These are phyloP conservation scores for Macrophomina phaseolina DNA, from an alignment of 2,329 filamentous ascomycete genomes.

Conservation along the genomic window DNA sequence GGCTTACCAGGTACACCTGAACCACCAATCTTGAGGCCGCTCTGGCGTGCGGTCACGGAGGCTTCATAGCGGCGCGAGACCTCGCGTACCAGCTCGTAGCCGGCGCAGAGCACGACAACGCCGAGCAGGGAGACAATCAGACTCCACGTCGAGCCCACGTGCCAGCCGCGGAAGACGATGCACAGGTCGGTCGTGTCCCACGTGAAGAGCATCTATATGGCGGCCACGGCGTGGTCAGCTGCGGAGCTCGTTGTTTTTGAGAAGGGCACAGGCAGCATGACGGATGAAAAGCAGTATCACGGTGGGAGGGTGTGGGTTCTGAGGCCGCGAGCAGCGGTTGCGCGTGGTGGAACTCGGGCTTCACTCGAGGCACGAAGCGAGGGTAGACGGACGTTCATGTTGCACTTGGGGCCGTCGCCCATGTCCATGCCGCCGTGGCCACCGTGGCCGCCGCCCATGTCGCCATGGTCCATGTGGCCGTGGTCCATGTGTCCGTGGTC, in stretches of 20 bases:
- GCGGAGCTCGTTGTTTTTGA: not conserved
- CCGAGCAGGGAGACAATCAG: conserved; percentile 83
- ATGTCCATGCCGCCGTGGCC: conserved; percentile 33
- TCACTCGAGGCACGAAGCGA: not conserved
- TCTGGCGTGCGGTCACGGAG: conserved; percentile 35
- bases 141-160: conserved; percentile 73
- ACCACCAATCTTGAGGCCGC: conserved; percentile 15
- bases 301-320: not conserved
- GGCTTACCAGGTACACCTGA: conserved; percentile 19
- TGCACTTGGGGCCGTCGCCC: conserved; percentile 68
- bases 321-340: not conserved
- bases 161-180: conserved; percentile 94
- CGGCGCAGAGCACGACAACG: conserved; percentile 83
- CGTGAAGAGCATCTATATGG: conserved; percentile 89
- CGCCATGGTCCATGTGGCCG: conserved; percentile 58
- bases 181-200: conserved; percentile 94
- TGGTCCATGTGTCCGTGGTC: conserved; percentile 34
- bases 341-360: not conserved
- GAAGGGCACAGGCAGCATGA: not conserved
- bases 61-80: conserved; percentile 77
- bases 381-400: conserved; percentile 76
- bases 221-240: not conserved
- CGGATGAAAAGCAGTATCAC: not conserved
- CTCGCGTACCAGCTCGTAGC: conserved; percentile 88
- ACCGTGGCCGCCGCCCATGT: conserved; percentile 62